Evolutionary conservation across 352 stramenopile species (phyloP).

Genomic region (Phytophthora macrochlamydospora): DNA sequence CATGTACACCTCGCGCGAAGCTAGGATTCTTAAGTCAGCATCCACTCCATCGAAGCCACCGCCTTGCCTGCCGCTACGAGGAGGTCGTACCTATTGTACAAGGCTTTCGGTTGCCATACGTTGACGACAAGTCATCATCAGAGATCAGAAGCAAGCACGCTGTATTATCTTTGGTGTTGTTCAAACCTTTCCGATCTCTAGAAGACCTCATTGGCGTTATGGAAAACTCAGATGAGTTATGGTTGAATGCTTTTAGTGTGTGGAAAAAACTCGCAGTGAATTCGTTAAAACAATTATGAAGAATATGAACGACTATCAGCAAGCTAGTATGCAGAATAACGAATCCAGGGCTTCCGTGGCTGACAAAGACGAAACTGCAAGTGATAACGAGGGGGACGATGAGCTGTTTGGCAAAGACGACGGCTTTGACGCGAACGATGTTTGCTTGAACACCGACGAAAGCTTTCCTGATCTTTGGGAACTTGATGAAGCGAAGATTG

Average conservation of each 20-base stretch:
- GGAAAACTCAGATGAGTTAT: background rate
- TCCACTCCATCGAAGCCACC: background rate
- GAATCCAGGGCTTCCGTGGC: background rate
- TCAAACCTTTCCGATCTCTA: conserved; percentile 6
- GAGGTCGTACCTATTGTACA: background rate
- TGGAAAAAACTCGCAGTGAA: conserved; percentile 1
- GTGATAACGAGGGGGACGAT: background rate
- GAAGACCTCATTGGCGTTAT: background rate
- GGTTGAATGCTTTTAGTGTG: background rate
- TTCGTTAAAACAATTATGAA: conserved; percentile 11
- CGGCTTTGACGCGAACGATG: background rate
- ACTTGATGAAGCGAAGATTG: background rate
- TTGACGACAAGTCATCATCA: background rate
- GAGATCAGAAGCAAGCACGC: background rate
- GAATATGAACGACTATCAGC: conserved; percentile 1
- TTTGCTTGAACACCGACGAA: background rate
- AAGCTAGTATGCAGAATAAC: background rate
- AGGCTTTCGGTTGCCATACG: background rate
- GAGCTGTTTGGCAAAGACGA: conserved; percentile 1
- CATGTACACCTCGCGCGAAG: background rate
- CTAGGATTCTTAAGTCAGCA: background rate
- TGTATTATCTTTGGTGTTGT: background rate
- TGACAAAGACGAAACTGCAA: background rate
- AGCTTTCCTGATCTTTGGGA: background rate
- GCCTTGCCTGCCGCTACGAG: background rate